phyloP scores from a whole-genome alignment of 2,329 filamentous ascomycete genomes.

The Monilinia fructicola region DNA sequence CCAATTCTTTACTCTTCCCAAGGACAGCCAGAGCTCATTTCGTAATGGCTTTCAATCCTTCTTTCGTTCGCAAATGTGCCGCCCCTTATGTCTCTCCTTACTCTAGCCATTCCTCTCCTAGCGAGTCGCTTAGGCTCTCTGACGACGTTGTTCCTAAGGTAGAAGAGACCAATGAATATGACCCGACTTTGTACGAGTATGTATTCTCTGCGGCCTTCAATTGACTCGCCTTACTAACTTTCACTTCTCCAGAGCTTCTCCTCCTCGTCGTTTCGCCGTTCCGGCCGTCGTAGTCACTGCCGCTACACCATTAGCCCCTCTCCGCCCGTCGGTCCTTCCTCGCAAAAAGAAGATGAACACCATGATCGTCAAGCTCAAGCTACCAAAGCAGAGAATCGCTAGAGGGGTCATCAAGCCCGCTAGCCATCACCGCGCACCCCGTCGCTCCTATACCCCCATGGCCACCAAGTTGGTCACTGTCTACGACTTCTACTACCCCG shows the following conservation, averaged over 20 bases:
- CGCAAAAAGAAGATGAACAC: background rate
- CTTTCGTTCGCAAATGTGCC: background rate
- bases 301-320: background rate
- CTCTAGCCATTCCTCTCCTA: background rate
- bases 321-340: background rate
- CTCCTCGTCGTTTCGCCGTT: background rate
- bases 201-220: background rate
- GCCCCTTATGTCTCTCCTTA: background rate
- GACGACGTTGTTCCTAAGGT: too few species aligned
- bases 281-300: background rate
- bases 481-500: slow-evolving; percentile 4
- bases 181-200: background rate
- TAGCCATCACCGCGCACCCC: background rate
- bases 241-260: background rate
- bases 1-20: background rate
- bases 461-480: background rate
- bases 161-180: background rate
- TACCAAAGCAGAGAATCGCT: background rate
- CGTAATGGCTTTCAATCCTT: background rate
- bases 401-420: background rate
- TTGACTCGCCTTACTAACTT: background rate
- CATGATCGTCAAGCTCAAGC: background rate
- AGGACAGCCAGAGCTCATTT: background rate
- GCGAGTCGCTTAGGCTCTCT: background rate
- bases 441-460: background rate